A percentile compares a stretch with the other conserved stretches of the same genome.
phyloP scores from a whole-genome alignment of 2,329 filamentous ascomycete genomes.

The Scytalidium lignicola region DNA sequence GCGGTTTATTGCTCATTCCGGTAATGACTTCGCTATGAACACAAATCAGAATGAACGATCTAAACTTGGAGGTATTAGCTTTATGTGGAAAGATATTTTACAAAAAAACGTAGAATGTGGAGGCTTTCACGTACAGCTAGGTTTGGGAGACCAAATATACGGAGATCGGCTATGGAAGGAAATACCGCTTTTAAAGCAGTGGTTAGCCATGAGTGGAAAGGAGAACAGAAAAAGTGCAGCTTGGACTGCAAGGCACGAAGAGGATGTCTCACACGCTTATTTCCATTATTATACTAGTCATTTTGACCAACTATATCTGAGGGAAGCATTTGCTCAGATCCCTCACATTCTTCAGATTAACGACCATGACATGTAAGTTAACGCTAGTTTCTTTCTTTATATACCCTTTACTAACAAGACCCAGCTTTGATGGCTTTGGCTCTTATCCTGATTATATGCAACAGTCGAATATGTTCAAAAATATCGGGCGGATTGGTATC shows the following conservation, averaged over 20 bases:
- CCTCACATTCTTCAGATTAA: slow-evolving; percentile 90
- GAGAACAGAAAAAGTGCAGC: slow-evolving; percentile 84
- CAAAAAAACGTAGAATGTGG: slow-evolving; percentile 96
- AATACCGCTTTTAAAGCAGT: slow-evolving; percentile 87
- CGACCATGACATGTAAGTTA: slow-evolving; percentile 92
- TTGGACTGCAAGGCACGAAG: slow-evolving; percentile 93
- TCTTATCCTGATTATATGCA: slow-evolving; percentile 99
- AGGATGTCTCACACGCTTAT: slow-evolving; percentile 92
- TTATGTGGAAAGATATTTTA: slow-evolving; percentile 99
- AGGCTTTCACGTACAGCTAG: slow-evolving; percentile 91
- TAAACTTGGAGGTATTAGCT: slow-evolving; percentile 80
- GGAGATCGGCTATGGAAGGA: slow-evolving; percentile 96
- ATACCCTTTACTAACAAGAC: slow-evolving; percentile 9
- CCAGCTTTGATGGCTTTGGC: slow-evolving; percentile 90
- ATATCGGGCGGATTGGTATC: slow-evolving; percentile 89
- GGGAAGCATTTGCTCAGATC: slow-evolving; percentile 96
- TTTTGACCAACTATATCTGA: slow-evolving; percentile 91
- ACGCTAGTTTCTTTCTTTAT: not conserved
- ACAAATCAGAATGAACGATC: slow-evolving; percentile 82
- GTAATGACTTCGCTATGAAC: slow-evolving; percentile 88
- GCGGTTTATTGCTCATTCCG: slow-evolving; percentile 93
- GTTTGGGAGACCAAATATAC: slow-evolving; percentile 90
- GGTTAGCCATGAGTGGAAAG: slow-evolving; percentile 88
- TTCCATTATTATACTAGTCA: slow-evolving; percentile 99
- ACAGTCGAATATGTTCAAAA: slow-evolving; percentile 94